Evolutionary conservation across 2,329 filamentous ascomycete species (phyloP).

Genomic region (Leptosphaerulina australis): DNA sequence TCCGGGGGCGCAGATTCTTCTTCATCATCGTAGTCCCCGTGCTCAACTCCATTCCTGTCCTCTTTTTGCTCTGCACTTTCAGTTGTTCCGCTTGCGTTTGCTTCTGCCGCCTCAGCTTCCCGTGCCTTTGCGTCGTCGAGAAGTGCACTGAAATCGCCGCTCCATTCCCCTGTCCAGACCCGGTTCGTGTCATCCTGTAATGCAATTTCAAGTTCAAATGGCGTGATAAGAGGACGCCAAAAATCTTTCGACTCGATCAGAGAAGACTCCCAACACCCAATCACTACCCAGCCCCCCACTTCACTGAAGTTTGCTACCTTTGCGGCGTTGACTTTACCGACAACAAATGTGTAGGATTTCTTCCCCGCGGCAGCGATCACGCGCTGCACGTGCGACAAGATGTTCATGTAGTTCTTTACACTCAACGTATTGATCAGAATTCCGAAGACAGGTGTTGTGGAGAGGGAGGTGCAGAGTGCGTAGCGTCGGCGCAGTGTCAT

Average conservation of each 20-base stretch:
- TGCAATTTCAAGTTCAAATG: constrained; percentile 85
- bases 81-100: constrained; percentile 44
- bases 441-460: constrained; percentile 82
- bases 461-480: constrained; percentile 79
- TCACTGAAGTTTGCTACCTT: constrained; percentile 97
- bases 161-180: constrained; percentile 88
- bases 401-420: constrained; percentile 85
- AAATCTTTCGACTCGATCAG: constrained; percentile 88
- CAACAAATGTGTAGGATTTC: constrained; percentile 95
- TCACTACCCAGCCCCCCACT: constrained; percentile 94
- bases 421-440: constrained; percentile 96
- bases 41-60: constrained; percentile 35
- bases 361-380: constrained; percentile 82
- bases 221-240: constrained; percentile 89
- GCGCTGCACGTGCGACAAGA: constrained; percentile 73
- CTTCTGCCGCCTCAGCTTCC: constrained; percentile 63
- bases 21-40: constrained; percentile 69
- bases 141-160: constrained; percentile 79
- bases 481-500: constrained; percentile 80
- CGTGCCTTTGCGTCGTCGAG: constrained; percentile 47
- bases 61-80: constrained; percentile 23
- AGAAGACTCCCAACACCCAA: constrained; percentile 97
- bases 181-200: constrained; percentile 75
- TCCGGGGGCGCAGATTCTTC: constrained; percentile 75
- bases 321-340: constrained; percentile 92